Conservation (phyloP, 768 basidiomycete species). For the Punctularia strigosozonata region DNA sequence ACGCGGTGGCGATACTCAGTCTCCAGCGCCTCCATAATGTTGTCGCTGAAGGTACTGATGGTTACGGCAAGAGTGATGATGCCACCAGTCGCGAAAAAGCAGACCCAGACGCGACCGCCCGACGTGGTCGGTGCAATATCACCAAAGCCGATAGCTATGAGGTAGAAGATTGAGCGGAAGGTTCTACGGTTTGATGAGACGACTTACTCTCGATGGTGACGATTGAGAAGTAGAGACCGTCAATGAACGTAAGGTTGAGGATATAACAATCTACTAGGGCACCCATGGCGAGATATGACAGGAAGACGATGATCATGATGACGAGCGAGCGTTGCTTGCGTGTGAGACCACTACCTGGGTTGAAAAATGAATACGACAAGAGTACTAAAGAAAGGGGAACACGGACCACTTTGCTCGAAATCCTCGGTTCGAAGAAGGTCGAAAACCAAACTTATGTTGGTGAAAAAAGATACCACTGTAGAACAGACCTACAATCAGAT, state of each 20-base stretch:
- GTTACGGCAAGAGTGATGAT: conserved; percentile 42
- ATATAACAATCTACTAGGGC: conserved; percentile 46
- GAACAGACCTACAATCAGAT: too few species aligned
- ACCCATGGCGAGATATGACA: conserved; percentile 66
- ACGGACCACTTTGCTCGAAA: conserved; percentile 52
- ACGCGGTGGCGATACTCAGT: conserved; percentile 50
- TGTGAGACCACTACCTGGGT: conserved; percentile 65
- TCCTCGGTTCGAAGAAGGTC: conserved; percentile 50
- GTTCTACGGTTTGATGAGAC: neutral
- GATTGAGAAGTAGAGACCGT: conserved; percentile 70
- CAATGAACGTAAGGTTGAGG: conserved; percentile 50
- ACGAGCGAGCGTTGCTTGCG: conserved; percentile 70
- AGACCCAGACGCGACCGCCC: conserved; percentile 45
- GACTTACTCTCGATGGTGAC: conserved; percentile 54
- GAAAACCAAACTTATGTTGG: conserved; percentile 54
- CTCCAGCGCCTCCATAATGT: conserved; percentile 61
- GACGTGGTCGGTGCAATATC: conserved; percentile 48
- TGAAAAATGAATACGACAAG: neutral
- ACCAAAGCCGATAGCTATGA: conserved; percentile 55
- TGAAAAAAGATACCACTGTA: conserved; percentile 50
- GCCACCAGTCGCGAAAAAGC: conserved; percentile 45
- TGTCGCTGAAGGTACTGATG: conserved; percentile 55
- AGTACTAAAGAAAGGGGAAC: neutral
- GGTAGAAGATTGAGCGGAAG: conserved; percentile 2
- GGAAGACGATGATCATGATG: conserved; percentile 63